phyloP scores from a whole-genome alignment of 805 yeast species.

The Metschnikowia lunata region DNA sequence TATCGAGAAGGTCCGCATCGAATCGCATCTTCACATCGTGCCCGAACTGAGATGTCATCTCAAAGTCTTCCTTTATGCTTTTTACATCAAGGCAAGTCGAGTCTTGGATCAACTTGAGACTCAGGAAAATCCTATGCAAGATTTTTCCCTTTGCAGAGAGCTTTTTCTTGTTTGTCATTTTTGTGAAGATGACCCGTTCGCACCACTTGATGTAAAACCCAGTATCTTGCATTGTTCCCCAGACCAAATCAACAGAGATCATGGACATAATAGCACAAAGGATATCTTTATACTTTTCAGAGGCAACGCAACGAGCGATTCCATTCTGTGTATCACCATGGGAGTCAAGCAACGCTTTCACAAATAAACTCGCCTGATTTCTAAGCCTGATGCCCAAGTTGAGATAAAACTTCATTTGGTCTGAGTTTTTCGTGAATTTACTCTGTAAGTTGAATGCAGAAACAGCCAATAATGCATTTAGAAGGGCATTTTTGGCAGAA shows the following conservation, averaged over 20 bases:
- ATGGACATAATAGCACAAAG: conserved; percentile 77
- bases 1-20: conserved; percentile 13
- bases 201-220: conserved; percentile 71
- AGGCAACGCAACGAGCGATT: conserved; percentile 45
- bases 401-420: conserved; percentile 61
- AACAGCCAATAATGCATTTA: conserved; percentile 77
- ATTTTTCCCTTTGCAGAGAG: conserved; percentile 72
- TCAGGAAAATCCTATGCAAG: conserved; percentile 73
- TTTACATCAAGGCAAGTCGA: conserved; percentile 51
- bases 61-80: conserved; percentile 34
- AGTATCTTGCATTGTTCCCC: conserved; percentile 90
- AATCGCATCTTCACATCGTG: conserved; percentile 27
- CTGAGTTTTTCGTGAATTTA: conserved; percentile 62
- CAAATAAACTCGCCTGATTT: conserved; percentile 67
- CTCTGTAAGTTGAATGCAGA: conserved; percentile 77
- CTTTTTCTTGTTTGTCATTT: conserved; percentile 60
- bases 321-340: conserved; percentile 33
- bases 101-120: conserved; percentile 71
- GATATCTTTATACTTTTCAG: conserved; percentile 75
- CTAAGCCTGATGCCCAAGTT: conserved; percentile 71
- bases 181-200: conserved; percentile 65
- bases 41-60: conserved; percentile 21
- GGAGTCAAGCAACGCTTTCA: conserved; percentile 49
- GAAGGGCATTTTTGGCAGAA: conserved; percentile 68
- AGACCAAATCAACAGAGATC: conserved; percentile 83